A percentile compares a stretch with the other conserved stretches of the same genome.
Evolutionary conservation across 2,329 filamentous ascomycete species (phyloP).

Genomic region (Anthostomella pinea): DNA sequence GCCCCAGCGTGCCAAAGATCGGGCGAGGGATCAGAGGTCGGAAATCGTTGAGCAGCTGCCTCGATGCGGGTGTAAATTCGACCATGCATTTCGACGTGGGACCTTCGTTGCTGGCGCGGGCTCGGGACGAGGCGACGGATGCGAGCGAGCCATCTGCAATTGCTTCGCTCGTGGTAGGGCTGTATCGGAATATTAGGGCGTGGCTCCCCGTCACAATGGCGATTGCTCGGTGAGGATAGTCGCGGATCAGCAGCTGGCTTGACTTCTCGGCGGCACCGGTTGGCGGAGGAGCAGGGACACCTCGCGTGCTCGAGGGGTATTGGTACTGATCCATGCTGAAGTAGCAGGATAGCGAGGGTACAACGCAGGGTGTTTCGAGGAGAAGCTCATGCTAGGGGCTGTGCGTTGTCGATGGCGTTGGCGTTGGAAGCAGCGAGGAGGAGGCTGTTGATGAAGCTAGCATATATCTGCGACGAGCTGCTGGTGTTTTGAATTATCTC

Average conservation of each 20-base stretch:
- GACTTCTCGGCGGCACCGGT: conserved; percentile 58
- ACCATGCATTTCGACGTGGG: conserved; percentile 73
- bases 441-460: too few relatives aligned
- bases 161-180: conserved; percentile 58
- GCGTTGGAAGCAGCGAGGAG: too few relatives aligned
- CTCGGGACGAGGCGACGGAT: conserved; percentile 47
- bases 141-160: conserved; percentile 57
- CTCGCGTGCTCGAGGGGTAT: conserved; percentile 41
- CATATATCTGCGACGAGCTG: too few relatives aligned
- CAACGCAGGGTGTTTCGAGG: conserved; percentile 12
- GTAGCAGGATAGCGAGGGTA: conserved; percentile 25
- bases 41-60: conserved; percentile 71
- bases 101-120: conserved; percentile 42
- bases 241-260: conserved; percentile 79
- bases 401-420: background rate
- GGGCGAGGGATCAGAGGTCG: conserved; percentile 69
- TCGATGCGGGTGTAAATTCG: conserved; percentile 68
- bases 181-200: conserved; percentile 82
- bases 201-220: conserved; percentile 78
- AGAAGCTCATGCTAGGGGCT: conserved; percentile 26
- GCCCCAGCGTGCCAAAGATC: conserved; percentile 80
- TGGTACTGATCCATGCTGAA: conserved; percentile 49
- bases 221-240: conserved; percentile 83
- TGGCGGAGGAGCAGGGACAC: conserved; percentile 42
- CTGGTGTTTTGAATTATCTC: too few relatives aligned